Percentiles rank a stretch among this genome's conserved stretches.
These are phyloP conservation scores for Adansonia madagascariensis DNA, from an alignment of 441 rosid species.

Conservation along the genomic window DNA sequence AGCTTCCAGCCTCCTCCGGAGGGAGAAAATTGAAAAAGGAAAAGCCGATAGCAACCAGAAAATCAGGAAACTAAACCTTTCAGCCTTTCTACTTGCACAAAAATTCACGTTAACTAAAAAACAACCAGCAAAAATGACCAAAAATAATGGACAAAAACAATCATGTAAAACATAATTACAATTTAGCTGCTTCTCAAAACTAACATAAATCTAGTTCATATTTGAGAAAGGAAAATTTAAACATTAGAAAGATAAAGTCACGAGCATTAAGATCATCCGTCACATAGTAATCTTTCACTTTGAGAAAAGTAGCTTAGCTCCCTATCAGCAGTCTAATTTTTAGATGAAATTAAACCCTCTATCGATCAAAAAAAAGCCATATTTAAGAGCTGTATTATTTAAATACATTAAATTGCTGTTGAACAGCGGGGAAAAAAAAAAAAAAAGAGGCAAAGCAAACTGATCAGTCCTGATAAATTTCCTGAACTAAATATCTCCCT, in stretches of 20 bases:
- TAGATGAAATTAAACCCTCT: background rate
- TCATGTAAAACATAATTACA: background rate
- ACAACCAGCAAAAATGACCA: background rate
- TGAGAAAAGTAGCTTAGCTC: conserved; percentile 4
- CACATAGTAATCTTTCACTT: background rate
- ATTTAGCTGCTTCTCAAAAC: no score
- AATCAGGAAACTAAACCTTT: background rate
- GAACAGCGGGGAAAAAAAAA: no score
- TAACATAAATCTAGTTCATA: background rate
- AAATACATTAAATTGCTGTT: no score
- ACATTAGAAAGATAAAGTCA: background rate
- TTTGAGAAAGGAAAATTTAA: background rate
- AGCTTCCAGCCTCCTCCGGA: background rate
- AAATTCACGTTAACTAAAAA: background rate
- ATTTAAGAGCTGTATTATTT: background rate
- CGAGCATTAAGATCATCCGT: background rate
- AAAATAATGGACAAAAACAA: background rate
- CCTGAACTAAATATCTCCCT: background rate
- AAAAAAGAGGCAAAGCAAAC: conserved; percentile 3
- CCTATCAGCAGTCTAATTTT: background rate
- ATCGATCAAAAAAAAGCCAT: background rate
- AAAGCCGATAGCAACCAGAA: background rate
- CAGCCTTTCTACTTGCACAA: background rate
- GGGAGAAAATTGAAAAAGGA: conserved; percentile 5
- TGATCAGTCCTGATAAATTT: conserved; percentile 5